Conservation (phyloP, 352 stramenopile species). For the Globisporangium cystogenes region DNA sequence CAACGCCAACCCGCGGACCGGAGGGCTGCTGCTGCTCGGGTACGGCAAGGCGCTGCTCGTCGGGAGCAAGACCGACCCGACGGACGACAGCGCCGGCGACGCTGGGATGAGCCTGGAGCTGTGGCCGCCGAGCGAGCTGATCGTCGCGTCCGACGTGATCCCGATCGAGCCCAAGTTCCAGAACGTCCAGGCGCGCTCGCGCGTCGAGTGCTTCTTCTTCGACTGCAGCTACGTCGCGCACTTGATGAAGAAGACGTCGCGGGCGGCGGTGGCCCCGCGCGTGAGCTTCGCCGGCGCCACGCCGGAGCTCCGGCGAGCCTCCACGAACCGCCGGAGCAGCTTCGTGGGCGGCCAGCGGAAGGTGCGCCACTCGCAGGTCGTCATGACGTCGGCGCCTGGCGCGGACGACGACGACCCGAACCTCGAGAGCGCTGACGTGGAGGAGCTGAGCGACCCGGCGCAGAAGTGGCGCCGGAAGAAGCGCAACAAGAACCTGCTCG, state of each 20-base stretch:
- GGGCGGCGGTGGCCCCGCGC: conserved; percentile 3
- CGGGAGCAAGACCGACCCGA: conserved; percentile 7
- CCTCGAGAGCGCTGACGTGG: conserved; percentile 25
- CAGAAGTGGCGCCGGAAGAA: conserved; percentile 74
- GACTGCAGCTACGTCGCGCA: conserved; percentile 25
- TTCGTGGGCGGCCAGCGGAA: conserved; percentile 7
- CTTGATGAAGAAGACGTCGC: conserved; percentile 3
- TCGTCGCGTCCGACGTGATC: conserved; percentile 16
- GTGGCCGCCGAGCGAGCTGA: conserved; percentile 27
- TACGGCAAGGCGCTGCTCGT: conserved; percentile 24
- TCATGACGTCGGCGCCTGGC: conserved; percentile 16
- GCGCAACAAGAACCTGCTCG: conserved; percentile 59
- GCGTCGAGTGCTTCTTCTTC: conserved; percentile 57
- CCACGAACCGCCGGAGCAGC: conserved; percentile 11
- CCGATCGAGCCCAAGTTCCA: conserved; percentile 15
- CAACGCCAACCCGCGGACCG: conserved; percentile 15
- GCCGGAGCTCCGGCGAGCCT: conserved; percentile 2
- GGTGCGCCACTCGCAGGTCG: conserved; percentile 27
- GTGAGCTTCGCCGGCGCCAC: conserved; percentile 4
- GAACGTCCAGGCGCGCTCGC: conserved; percentile 32
- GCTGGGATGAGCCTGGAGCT: conserved; percentile 16
- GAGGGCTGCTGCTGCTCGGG: conserved; percentile 26
- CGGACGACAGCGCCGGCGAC: conserved; percentile 10
- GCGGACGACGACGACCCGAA: conserved; percentile 17
- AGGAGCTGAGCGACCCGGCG: conserved; percentile 27